Base-by-base conservation (phyloP, 257 asterid genomes). In the Nicotiana tomentosiformis region DNA sequence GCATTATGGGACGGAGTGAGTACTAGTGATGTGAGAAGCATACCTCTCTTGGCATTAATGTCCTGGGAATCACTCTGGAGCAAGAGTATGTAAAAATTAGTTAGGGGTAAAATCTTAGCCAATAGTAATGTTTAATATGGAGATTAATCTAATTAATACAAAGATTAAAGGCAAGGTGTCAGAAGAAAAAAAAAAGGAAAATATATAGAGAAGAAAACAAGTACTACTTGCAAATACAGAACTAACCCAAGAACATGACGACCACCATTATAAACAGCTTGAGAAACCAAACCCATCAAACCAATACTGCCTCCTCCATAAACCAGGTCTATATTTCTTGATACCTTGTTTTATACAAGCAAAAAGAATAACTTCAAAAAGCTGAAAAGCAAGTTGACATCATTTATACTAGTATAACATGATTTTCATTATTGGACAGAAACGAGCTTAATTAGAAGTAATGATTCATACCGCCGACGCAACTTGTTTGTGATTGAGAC, bases 261-360 rank as follows among this genome's bases (percentile, higher is more conserved):
- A 61, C 89, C 89, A n/a, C 89, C 89, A 5, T 77, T 85, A 30
- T 87, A 80, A 43, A 84, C 89, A 62, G 64, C 84, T 62, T 82
- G 87, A 62, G 89, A 84, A 67, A 87, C 67, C 80, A 87, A 61
- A 32, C 87, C 89, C 89, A 87, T 87, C 29, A 87, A 84, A 14
- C 89, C 89, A 62, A 87, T 46, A 11, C 89, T 84, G 60, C 89
- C 89, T 5, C 89, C 89, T 10, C 89, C 89, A 37, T 87, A 87
- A 49, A 87, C 89, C 33, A 87, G 83, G 80, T 87, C 89, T 82
- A 87, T 29, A 20, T 67, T 84, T 78, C 86, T 87, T 72, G 86
- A 77, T 49, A 74, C 79, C 62, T 69, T 20, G 8, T 70, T 39
- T 70, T 23, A 72, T 15, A 72, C 79, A 72, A 72, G n/a, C 11